These are phyloP conservation scores for Ophiostoma triangulosporum DNA, from an alignment of 2,329 filamentous ascomycete species.

Conservation along the genomic window DNA sequence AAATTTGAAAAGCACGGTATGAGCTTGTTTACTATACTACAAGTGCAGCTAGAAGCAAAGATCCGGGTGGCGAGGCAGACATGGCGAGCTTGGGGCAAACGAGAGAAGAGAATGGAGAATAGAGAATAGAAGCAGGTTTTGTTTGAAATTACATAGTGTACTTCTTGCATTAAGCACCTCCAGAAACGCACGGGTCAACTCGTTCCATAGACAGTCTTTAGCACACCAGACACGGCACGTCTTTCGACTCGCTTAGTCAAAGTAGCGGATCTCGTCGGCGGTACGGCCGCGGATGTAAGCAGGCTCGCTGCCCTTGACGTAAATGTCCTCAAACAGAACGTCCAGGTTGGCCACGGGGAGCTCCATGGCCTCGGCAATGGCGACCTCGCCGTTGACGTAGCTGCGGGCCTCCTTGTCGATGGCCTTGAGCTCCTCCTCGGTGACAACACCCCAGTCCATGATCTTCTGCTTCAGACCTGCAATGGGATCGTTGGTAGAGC, in stretches of 20 bases:
- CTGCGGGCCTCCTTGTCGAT: constrained; percentile 88
- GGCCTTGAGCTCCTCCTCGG: constrained; percentile 88
- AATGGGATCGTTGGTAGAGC: constrained; percentile 95
- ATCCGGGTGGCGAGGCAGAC: too few relatives aligned
- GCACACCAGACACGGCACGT: background rate
- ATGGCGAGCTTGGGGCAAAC: background rate
- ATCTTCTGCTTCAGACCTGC: constrained; percentile 97
- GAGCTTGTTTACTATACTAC: too few relatives aligned
- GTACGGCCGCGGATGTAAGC: constrained; percentile 77
- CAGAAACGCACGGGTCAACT: background rate
- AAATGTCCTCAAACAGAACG: constrained; percentile 94
- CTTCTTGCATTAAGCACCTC: background rate
- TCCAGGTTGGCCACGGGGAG: constrained; percentile 63
- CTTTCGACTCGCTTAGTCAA: constrained; percentile 28
- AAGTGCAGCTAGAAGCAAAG: too few relatives aligned
- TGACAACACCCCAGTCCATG: constrained; percentile 82
- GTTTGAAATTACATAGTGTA: constrained; percentile 1
- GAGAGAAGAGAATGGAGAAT: background rate
- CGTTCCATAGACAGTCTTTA: background rate
- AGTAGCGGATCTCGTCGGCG: constrained; percentile 91
- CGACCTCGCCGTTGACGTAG: constrained; percentile 81
- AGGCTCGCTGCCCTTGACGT: constrained; percentile 78
- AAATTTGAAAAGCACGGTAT: too few relatives aligned
- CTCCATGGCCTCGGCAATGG: constrained; percentile 77
- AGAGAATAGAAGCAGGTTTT: background rate